Base-by-base conservation (phyloP, 2,329 filamentous ascomycete species). In the Didymella lethalis region DNA sequence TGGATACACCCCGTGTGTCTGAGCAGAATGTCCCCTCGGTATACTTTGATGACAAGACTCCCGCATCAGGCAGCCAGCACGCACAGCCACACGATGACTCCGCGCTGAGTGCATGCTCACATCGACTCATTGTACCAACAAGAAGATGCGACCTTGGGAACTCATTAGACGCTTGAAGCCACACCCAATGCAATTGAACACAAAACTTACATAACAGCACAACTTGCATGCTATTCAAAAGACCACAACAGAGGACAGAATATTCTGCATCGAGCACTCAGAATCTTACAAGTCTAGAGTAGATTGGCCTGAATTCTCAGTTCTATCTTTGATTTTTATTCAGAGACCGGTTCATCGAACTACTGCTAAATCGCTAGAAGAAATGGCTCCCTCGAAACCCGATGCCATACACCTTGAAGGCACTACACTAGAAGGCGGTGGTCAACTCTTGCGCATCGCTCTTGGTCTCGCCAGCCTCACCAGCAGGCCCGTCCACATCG, bases 361-460 rank as follows among this genome's bases (percentile, higher is more conserved):
- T 23, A 29, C 1, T 18, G 8, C 31, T 23, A 12, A 14, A 4
- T 18, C 16, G 29, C n/a, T 16, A 45, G 18, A 46, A 26, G 32
- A 1, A n/a, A 65, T 67, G 62, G 53, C 61, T 20, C 45, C 47
- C 5, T 48, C 26, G 25, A 31, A 43, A 28, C 26, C 60, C 28
- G 45, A 47, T 14, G 40, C 61, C 1, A 66, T 76, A 11, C 68
- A 72, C 48, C 67, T 88, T 11, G 81, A 86, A 67, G 85, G 86
- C 47, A 81, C 80, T 18, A 86, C 81, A 3, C 81, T 88, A 20
- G 86, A 88, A 80, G 86, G 86, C 38, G 86, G 86, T 26, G 86
- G 86, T 14, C 86, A 88, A 70, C 78, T 88, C 2, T 77, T 88
- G 43, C 84, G 86, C 23, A 81, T 85, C 50, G 84, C 85, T 2